phyloP scores from a whole-genome alignment of 257 asterid species.

The Thymus quinquecostatus region DNA sequence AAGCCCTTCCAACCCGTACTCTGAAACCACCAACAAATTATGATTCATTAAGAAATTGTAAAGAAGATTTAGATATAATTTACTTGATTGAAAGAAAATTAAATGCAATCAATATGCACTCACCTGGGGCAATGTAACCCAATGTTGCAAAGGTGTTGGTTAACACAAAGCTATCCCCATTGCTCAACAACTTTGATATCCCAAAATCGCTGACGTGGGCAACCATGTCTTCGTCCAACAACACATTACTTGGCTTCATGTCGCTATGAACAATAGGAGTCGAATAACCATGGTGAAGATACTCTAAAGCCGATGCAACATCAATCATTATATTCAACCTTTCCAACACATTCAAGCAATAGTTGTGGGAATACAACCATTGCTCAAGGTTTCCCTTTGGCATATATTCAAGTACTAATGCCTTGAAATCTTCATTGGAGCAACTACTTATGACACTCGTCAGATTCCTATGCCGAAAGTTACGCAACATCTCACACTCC shows the following conservation, averaged over 20 bases:
- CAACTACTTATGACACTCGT: slow-evolving; percentile 16
- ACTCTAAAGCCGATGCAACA: slow-evolving; percentile 15
- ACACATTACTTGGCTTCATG: slow-evolving; percentile 23
- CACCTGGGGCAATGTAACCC: slow-evolving; percentile 25
- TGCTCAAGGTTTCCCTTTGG: slow-evolving; percentile 15
- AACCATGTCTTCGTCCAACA: slow-evolving; percentile 9
- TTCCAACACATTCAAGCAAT: neutral
- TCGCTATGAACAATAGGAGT: neutral
- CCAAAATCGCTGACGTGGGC: slow-evolving; percentile 22
- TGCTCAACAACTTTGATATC: neutral
- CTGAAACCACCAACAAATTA: neutral
- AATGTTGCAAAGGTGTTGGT: slow-evolving; percentile 13
- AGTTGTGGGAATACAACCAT: slow-evolving; percentile 9
- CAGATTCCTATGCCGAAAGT: slow-evolving; percentile 11
- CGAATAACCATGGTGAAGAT: slow-evolving; percentile 20
- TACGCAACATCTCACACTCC: slow-evolving; percentile 5
- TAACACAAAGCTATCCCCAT: neutral
- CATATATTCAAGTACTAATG: slow-evolving; percentile 16
- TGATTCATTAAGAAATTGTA: neutral
- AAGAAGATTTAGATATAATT: too few species aligned
- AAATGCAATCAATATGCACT: too few species aligned
- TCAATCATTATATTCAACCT: slow-evolving; percentile 11
- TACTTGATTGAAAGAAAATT: too few species aligned
- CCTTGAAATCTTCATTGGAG: slow-evolving; percentile 11
- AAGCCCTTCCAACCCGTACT: slow-evolving; percentile 7